Percentiles rank a stretch among this genome's conserved stretches.
Evolutionary conservation across 2,329 filamentous ascomycete genomes (phyloP).

Genomic region (Colletotrichum lindemuthianum): DNA sequence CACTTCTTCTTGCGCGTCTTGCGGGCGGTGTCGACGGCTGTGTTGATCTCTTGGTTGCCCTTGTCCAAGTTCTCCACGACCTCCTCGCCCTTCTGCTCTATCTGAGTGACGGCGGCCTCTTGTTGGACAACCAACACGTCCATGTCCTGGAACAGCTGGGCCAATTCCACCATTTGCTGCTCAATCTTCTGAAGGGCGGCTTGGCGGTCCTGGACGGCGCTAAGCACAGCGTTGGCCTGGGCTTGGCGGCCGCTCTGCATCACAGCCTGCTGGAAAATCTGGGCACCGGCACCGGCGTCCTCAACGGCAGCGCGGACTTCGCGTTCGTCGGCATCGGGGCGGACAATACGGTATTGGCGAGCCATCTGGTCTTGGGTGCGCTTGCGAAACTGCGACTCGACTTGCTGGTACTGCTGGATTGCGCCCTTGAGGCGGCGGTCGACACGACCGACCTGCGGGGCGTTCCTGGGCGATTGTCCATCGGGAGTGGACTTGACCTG

Average conservation of each 20-base stretch:
- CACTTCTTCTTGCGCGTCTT: constrained; percentile 93
- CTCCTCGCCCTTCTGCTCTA: constrained; percentile 88
- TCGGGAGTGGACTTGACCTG: constrained; percentile 85
- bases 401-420: constrained; percentile 82
- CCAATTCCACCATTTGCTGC: constrained; percentile 85
- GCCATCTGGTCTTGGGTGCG: constrained; percentile 85
- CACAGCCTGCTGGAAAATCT: constrained; percentile 89
- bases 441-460: constrained; percentile 81
- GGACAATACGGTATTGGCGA: constrained; percentile 90
- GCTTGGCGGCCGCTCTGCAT: constrained; percentile 83
- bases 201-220: constrained; percentile 84
- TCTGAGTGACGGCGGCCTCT: constrained; percentile 80
- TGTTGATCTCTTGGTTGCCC: constrained; percentile 83
- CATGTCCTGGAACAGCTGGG: constrained; percentile 89
- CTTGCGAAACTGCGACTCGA: constrained; percentile 83
- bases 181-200: constrained; percentile 92
- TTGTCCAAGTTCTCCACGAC: constrained; percentile 85
- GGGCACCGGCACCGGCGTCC: constrained; percentile 70
- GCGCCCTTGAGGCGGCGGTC: constrained; percentile 83
- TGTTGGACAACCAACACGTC: constrained; percentile 88
- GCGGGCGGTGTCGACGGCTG: constrained; percentile 84
- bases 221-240: constrained; percentile 81
- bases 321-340: constrained; percentile 79
- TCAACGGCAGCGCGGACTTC: constrained; percentile 84
- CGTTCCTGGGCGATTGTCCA: constrained; percentile 77